These are phyloP conservation scores for Diaporthe citrichinensis DNA, from an alignment of 2,329 filamentous ascomycete species.

Conservation along the genomic window DNA sequence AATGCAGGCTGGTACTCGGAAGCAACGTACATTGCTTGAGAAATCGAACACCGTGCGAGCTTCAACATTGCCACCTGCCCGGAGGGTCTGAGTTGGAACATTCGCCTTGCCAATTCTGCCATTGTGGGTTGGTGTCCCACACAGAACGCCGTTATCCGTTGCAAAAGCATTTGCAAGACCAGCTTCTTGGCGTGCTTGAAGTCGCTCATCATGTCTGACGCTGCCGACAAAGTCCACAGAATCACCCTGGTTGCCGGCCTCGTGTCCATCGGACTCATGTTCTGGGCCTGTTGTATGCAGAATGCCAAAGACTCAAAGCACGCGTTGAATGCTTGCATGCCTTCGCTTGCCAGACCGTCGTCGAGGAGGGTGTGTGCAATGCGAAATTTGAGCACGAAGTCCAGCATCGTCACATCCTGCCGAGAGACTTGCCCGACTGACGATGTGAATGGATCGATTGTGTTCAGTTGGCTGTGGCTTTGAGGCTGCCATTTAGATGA, in stretches of 20 bases:
- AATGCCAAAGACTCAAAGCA: constrained; percentile 23
- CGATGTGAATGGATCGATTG: background rate
- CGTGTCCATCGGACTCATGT: background rate
- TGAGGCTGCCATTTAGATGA: constrained; percentile 25
- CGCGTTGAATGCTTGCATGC: background rate
- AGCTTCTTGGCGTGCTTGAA: constrained; percentile 10
- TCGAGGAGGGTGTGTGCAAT: constrained; percentile 32
- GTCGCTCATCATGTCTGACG: constrained; percentile 27
- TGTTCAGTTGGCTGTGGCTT: background rate
- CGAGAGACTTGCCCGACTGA: background rate
- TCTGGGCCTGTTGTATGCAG: constrained; percentile 27
- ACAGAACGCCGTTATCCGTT: background rate
- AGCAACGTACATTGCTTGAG: constrained; percentile 2
- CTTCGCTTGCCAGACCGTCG: constrained; percentile 8
- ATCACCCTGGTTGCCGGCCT: constrained; percentile 12
- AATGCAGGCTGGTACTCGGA: constrained; percentile 4
- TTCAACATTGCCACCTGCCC: constrained; percentile 18
- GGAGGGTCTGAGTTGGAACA: background rate
- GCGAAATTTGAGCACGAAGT: constrained; percentile 37
- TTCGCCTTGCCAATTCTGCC: constrained; percentile 15
- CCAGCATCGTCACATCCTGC: constrained; percentile 32
- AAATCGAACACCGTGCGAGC: constrained; percentile 20
- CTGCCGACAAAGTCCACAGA: constrained; percentile 28
- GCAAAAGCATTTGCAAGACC: constrained; percentile 11
- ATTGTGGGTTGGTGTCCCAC: constrained; percentile 24